phyloP scores from a whole-genome alignment of 371 early-diverging fungal genomes.

The Funneliformis caledonium region DNA sequence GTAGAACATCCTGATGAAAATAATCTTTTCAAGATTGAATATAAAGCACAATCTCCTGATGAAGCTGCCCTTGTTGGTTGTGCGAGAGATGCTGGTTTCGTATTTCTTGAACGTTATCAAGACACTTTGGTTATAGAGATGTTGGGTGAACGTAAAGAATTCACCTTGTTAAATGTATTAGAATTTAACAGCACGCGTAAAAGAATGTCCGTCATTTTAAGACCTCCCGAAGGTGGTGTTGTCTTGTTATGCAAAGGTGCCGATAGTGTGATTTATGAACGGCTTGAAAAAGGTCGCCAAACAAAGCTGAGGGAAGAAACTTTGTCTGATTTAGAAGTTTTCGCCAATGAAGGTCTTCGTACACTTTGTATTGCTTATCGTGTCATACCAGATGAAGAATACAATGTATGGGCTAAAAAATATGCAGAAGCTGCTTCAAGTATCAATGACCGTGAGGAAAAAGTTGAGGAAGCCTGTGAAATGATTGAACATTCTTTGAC shows the following conservation, averaged over 20 bases:
- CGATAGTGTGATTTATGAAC: constrained; percentile 87
- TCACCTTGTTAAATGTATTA: constrained; percentile 71
- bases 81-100: constrained; percentile 89
- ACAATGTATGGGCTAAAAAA: constrained; percentile 58
- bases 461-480: constrained; percentile 71
- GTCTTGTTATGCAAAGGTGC: constrained; percentile 96
- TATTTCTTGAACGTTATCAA: constrained; percentile 71
- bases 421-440: constrained; percentile 69
- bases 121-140: constrained; percentile 68
- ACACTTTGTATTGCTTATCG: constrained; percentile 82
- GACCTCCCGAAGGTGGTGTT: constrained; percentile 71
- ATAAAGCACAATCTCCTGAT: constrained; percentile 94
- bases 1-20: constrained; percentile 57
- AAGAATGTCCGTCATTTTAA: constrained; percentile 83
- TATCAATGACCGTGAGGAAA: constrained; percentile 74
- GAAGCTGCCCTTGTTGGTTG: constrained; percentile 92
- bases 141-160: constrained; percentile 67
- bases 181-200: constrained; percentile 87
- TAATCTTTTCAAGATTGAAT: constrained; percentile 61
- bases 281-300: constrained; percentile 66
- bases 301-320: constrained; percentile 65
- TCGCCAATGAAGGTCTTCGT: constrained; percentile 90
- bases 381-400: constrained; percentile 74
- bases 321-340: constrained; percentile 75
- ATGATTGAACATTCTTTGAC: constrained; percentile 74